These are phyloP conservation scores for Conticribra guillardii DNA, from an alignment of 108 stramenopile species.

Conservation along the genomic window DNA sequence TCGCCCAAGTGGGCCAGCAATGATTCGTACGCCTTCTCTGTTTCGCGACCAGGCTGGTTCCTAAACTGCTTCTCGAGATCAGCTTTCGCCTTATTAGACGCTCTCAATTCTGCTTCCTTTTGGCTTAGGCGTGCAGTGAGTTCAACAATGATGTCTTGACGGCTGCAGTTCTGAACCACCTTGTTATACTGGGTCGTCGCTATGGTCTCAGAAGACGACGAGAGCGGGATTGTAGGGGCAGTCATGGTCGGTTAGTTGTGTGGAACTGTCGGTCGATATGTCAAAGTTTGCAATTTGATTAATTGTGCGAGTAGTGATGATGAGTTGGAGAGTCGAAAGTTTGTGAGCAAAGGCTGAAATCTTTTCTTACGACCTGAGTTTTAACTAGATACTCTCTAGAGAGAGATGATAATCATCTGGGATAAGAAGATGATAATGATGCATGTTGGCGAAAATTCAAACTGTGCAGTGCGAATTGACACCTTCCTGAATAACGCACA, in stretches of 20 bases:
- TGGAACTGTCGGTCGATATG: not conserved
- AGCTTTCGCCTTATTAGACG: not conserved
- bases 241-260: not conserved
- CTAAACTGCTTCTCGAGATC: not conserved
- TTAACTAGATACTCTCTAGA: too few relatives aligned
- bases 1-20: slow-evolving; percentile 20
- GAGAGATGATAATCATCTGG: too few relatives aligned
- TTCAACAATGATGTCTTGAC: slow-evolving; percentile 18
- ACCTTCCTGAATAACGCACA: too few relatives aligned
- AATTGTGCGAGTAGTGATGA: too few relatives aligned
- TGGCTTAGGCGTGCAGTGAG: slow-evolving; percentile 15
- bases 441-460: too few relatives aligned
- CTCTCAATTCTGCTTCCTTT: slow-evolving; percentile 20
- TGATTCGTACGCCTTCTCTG: slow-evolving; percentile 16
- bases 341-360: too few relatives aligned
- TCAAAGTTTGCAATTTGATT: not conserved
- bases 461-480: too few relatives aligned
- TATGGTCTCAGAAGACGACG: slow-evolving; percentile 1
- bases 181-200: not conserved
- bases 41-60: not conserved
- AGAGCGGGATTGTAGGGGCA: not conserved
- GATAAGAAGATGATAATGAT: too few relatives aligned
- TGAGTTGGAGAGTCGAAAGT: too few relatives aligned
- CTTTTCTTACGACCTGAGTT: too few relatives aligned
- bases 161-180: slow-evolving; percentile 4